Evolutionary conservation across 441 rosid genomes (phyloP), one percentile per base, ranked within the genome.

Genomic region (Gossypium gossypioides): DNA sequence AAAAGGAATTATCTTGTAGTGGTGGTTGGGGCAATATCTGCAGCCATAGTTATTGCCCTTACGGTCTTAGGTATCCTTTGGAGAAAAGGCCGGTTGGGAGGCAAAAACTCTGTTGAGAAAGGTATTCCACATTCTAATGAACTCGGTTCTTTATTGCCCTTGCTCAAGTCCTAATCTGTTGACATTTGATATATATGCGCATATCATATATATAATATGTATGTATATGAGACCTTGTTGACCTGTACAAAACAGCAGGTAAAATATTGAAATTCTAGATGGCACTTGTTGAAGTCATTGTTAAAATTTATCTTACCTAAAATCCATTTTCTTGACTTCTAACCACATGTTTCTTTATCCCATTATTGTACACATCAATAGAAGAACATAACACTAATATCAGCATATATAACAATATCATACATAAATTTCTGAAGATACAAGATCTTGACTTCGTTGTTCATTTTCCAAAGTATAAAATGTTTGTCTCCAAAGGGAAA

Each of bases 21-120:
- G 61, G 80, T 79, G 71, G 82, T 74, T 63, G 82, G 78, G 51
- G 55, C 81, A 55, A 82, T 75, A 27, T 75, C 80, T 54, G 86
- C 75, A 73, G 81, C 82, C 18, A 24, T 74, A 71, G 74, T 84
- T 58, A 34, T 90, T 78, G 67, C 80, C 59, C 68, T 93, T 71
- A 29, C 85, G 64, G 48, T 81, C 42, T 64, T 86, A 40, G 74
- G 71, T 73, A 32, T 91, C 76, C 72, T 85, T 71, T 77, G 86
- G 84, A 83, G 81, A 66, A 85, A 80, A 81, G 91, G 90, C 19
- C 82, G 81, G 76, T 78, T 89, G n/a, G 84, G 88, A 75, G 82
- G 85, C 67, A 79, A 86, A 78, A 75, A 42, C 24, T 80, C 89
- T 73, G 77, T 69, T 32, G 91, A 81, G 69, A 83, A 85, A 83